Evolutionary conservation across 768 basidiomycete genomes (phyloP), one percentile per base, ranked within the genome.

Genomic region (Auriscalpium microsporum): DNA sequence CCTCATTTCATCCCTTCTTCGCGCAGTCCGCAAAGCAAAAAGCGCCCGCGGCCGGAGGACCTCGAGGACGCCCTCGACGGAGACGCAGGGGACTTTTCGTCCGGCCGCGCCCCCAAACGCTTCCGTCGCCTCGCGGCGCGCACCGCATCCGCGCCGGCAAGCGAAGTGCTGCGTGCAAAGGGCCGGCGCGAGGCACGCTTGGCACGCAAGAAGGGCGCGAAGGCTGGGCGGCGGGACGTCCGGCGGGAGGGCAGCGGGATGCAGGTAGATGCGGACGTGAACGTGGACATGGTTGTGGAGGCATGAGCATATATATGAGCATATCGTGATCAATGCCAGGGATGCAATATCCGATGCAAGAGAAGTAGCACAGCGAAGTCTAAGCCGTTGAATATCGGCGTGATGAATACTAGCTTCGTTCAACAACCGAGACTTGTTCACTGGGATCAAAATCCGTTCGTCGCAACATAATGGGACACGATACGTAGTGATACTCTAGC

Each of bases 31-130:
- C 56, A 44, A 36, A 56, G 55, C 21, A 52, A 53, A 21, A 60
- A 60, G 40, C 60, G 60, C 14, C 42, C 46, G 16, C 55, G 40
- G 14, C 49, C 48, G n/a, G 49, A 49, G 28, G 11, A 8, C 10
- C 16, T 21, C 19, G 52, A 34, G 28, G 16, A 13, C 13, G 56
- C 37, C 8, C 16, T 36, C 23, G 37, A 10, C 19, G 46, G 34
- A 8, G 53, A 35, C 23, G 19, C 40, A 3, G 40, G n/a, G 42
- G 19, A 14, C 16, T 1, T 10, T 5, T 42, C 50, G 45, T 23
- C 28, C 11, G 56, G 44, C 46, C 51, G 60, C 28, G 38, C 51
- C 19, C 54, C 57, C 8, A 61, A 61, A 17, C 44, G 57, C 4
- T 16, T 58, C 14, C 54, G 57, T 7, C 23, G 45, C 3, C 48